Evolutionary conservation across 306 rosid genomes (phyloP), one percentile per base, ranked within the genome.

Genomic region (Vachellia collinsii): DNA sequence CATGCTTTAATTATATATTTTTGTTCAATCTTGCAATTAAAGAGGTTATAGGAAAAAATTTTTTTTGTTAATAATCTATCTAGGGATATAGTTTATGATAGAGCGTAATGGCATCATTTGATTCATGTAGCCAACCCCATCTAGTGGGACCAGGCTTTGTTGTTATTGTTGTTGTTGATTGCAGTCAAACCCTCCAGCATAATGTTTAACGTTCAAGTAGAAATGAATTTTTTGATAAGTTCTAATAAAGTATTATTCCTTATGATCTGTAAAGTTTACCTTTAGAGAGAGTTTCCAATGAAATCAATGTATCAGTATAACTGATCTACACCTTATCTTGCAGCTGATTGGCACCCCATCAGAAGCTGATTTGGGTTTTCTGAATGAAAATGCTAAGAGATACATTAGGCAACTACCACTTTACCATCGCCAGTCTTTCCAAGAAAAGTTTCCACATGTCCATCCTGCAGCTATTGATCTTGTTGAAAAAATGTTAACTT

Each of bases 291-390:
- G 56, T 58, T 29, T 82, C 63, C 50, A n/a, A 70, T 70, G 79
- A 46, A 51, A 53, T 51, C 78, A 39, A 8, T 71, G 58, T 47
- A 74, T 81, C 37, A 29, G 17, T 66, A 54, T 79, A 39, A 72
- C 65, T 67, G 65, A 78, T 29, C 77, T 46, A 63, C 17, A 34
- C 81, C 38, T 6, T 69, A 53, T 81, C 79, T 79, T 89, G 82
- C 98, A 96, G 99, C 86, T 96, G 85, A 96, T 96, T 63, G 99
- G 99, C 85, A 93, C 99, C 74, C 99, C 99, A 66, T 86, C 99
- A 11, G 99, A 96, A 87, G 90, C 90, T 77, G 97, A 93, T 78
- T 85, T 96, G 80, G 97, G 91, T 17, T 92, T 92, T 79, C 84
- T 96, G 87, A 96, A 96, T 81, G 99, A 93, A 87, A 96, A 93